These are phyloP conservation scores for Ophiostoma novo-ulmi DNA, from an alignment of 2,329 filamentous ascomycete genomes.

Conservation along the genomic window DNA sequence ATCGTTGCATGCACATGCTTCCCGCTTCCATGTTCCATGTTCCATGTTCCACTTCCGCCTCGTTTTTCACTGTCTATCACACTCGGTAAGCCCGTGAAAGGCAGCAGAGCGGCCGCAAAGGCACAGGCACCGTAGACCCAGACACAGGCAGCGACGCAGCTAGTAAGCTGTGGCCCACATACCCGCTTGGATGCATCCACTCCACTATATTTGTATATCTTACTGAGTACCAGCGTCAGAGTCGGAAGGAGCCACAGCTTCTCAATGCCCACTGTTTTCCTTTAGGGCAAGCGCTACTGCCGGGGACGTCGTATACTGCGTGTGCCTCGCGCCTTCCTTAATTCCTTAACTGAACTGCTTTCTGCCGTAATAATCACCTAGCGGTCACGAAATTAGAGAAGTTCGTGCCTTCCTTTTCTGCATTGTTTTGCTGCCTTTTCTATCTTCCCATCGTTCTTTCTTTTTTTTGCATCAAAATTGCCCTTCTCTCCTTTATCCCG, in stretches of 20 bases:
- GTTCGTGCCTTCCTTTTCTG: not conserved
- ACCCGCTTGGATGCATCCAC: slow-evolving; percentile 10
- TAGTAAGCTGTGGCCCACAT: slow-evolving; percentile 9
- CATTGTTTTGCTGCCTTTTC: not conserved
- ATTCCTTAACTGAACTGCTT: slow-evolving; percentile 1
- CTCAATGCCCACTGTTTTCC: slow-evolving; percentile 12
- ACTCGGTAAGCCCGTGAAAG: not conserved
- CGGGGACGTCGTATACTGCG: slow-evolving; percentile 14
- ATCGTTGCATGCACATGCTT: slow-evolving; percentile 2
- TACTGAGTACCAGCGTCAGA: slow-evolving; percentile 21
- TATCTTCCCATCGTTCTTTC: not conserved
- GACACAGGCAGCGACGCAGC: slow-evolving; percentile 6
- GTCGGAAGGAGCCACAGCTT: slow-evolving; percentile 15
- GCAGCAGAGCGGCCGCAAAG: not conserved
- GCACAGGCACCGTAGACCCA: not conserved
- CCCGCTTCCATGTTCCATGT: not conserved
- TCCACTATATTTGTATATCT: slow-evolving; percentile 17
- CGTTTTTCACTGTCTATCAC: not conserved
- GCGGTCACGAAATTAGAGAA: slow-evolving; percentile 6
- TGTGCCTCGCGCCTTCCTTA: slow-evolving; percentile 18
- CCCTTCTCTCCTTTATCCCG: not conserved
- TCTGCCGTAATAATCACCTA: slow-evolving; percentile 12
- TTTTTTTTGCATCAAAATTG: not conserved
- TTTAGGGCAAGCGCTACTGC: slow-evolving; percentile 22
- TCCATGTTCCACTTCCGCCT: not conserved